A percentile compares a stretch with the other conserved stretches of the same genome.
Evolutionary conservation across 2,329 filamentous ascomycete genomes (phyloP).

Genomic region (Pseudogymnoascus sp.): DNA sequence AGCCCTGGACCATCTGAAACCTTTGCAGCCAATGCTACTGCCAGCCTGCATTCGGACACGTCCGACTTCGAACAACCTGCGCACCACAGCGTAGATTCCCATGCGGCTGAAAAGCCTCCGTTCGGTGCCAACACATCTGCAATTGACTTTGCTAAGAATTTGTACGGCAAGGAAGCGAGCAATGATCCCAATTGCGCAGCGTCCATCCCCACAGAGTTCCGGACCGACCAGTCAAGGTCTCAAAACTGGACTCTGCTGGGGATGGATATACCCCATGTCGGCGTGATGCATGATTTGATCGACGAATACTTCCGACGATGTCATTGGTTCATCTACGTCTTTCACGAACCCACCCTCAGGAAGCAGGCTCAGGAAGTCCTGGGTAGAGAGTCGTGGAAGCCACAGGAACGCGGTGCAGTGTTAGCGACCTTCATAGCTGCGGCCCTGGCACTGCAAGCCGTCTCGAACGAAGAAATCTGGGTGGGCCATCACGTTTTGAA

Average conservation of each 20-base stretch:
- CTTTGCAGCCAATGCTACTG: neutral
- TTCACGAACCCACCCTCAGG: constrained; percentile 29
- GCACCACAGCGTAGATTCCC: neutral
- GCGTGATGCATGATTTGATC: constrained; percentile 23
- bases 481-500: neutral
- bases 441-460: constrained; percentile 22
- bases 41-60: neutral
- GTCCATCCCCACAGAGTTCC: neutral
- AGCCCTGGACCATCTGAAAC: neutral
- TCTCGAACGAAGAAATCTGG: constrained; percentile 6
- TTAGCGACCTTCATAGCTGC: constrained; percentile 20
- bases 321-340: constrained; percentile 33
- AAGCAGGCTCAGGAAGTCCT: constrained; percentile 13
- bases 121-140: neutral
- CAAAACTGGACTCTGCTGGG: neutral
- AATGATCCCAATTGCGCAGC: neutral
- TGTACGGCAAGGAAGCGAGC: neutral
- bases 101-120: neutral
- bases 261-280: constrained; percentile 7
- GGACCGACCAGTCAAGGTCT: neutral
- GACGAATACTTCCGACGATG: constrained; percentile 32
- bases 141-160: neutral
- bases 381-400: constrained; percentile 12
- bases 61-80: neutral
- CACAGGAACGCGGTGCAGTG: constrained; percentile 14